Percentiles rank a stretch among this genome's conserved stretches.
phyloP scores from a whole-genome alignment of 2,329 filamentous ascomycete genomes.

The Penicillium fuscoglaucum region DNA sequence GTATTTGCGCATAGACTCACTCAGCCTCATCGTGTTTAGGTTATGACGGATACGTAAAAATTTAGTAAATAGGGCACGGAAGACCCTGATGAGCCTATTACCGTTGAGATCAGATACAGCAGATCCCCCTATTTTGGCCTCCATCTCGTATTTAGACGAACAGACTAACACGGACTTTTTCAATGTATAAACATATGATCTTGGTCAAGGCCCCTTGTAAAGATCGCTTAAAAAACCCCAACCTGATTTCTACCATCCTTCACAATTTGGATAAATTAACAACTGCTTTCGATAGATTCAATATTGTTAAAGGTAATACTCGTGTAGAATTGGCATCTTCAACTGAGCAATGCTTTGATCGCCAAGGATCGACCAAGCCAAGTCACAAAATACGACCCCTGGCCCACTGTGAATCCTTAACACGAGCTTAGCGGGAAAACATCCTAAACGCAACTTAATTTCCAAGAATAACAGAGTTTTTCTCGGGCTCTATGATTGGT shows the following conservation, averaged over 20 bases:
- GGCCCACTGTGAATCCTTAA: not conserved
- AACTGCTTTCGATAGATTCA: not conserved
- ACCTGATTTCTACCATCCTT: too few relatives aligned
- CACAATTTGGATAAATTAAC: not conserved
- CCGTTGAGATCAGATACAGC: not conserved
- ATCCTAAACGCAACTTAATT: not conserved
- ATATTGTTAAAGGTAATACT: not conserved
- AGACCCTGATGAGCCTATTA: not conserved
- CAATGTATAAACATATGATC: not conserved
- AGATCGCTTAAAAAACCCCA: not conserved
- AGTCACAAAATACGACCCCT: constrained; percentile 10
- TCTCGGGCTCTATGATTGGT: not conserved
- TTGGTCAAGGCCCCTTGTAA: not conserved
- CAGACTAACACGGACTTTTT: not conserved
- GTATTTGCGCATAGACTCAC: not conserved
- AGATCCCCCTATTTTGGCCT: not conserved
- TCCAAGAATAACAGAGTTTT: not conserved
- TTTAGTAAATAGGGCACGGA: not conserved
- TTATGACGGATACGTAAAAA: not conserved
- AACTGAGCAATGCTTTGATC: not conserved
- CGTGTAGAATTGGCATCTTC: not conserved
- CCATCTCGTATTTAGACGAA: constrained; percentile 10
- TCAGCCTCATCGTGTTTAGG: not conserved
- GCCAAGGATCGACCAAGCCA: constrained; percentile 4
- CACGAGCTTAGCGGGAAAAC: constrained; percentile 8